phyloP scores from a whole-genome alignment of 495 filamentous ascomycete genomes.

The Talaromyces ruber region DNA sequence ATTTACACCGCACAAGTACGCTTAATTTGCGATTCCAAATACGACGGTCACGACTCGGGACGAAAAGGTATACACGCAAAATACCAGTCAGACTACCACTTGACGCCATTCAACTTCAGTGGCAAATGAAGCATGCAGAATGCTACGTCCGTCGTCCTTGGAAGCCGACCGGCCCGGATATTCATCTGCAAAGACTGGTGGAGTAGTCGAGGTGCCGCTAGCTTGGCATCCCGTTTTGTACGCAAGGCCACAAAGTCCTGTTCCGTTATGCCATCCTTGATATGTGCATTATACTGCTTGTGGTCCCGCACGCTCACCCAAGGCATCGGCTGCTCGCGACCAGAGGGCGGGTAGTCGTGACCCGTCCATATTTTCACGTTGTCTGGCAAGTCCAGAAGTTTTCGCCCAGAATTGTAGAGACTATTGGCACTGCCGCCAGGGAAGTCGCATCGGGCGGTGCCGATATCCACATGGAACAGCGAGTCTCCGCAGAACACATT shows the following conservation, averaged over 20 bases:
- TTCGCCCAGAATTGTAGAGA: constrained; percentile 36
- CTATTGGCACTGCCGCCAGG: constrained; percentile 41
- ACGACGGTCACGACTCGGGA: neutral
- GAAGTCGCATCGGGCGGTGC: constrained; percentile 53
- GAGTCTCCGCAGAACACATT: constrained; percentile 58
- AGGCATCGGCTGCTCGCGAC: constrained; percentile 21
- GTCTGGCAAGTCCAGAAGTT: constrained; percentile 35
- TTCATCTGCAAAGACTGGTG: constrained; percentile 53
- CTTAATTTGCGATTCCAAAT: neutral
- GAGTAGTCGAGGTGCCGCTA: constrained; percentile 43
- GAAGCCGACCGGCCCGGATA: constrained; percentile 44
- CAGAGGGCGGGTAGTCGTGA: constrained; percentile 39
- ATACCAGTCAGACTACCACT: constrained; percentile 10
- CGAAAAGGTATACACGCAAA: neutral
- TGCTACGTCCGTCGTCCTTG: constrained; percentile 19
- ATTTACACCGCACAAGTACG: neutral
- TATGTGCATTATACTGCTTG: constrained; percentile 41
- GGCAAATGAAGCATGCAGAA: constrained; percentile 35
- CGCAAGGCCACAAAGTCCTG: constrained; percentile 42
- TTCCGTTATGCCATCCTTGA: constrained; percentile 27
- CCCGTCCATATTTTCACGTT: constrained; percentile 42
- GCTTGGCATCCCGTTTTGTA: constrained; percentile 32
- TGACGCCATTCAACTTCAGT: constrained; percentile 22
- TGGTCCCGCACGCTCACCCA: constrained; percentile 45
- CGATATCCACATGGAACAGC: constrained; percentile 50